These are phyloP conservation scores for Suillus clintonianus DNA, from an alignment of 768 basidiomycete species.

Conservation along the genomic window DNA sequence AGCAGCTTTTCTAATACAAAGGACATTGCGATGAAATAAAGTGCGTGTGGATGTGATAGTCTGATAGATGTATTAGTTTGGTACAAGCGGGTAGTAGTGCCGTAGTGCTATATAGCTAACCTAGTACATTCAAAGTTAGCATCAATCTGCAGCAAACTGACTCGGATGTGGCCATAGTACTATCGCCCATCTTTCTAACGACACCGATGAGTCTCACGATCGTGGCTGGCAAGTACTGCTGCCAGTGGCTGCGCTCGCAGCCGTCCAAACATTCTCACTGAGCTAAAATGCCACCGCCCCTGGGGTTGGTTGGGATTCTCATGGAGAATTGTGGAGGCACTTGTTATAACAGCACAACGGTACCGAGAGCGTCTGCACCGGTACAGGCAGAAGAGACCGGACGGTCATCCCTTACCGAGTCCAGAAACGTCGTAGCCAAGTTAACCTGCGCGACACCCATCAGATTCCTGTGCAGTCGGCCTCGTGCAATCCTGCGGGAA, in stretches of 20 bases:
- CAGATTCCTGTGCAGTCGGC: constrained; percentile 1
- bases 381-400: not conserved
- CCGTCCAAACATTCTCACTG: not conserved
- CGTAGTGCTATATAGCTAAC: not conserved
- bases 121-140: no score
- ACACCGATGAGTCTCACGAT: not conserved
- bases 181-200: not conserved
- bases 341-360: not conserved
- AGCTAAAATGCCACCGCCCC: not conserved
- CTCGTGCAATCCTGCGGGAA: constrained; percentile 5
- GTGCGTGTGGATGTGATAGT: not conserved
- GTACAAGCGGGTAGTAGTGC: not conserved
- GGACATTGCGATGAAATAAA: not conserved
- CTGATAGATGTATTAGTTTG: not conserved
- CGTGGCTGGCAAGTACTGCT: not conserved
- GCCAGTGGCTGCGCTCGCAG: not conserved
- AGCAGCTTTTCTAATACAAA: not conserved
- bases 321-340: not conserved
- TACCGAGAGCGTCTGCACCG: not conserved
- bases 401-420: not conserved
- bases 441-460: not conserved
- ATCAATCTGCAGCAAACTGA: no score
- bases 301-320: not conserved
- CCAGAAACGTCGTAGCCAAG: not conserved
- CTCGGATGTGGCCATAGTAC: not conserved